Evolutionary conservation across 495 filamentous ascomycete species (phyloP), one percentile per base, ranked within the genome.

Genomic region (Peziza echinospora): DNA sequence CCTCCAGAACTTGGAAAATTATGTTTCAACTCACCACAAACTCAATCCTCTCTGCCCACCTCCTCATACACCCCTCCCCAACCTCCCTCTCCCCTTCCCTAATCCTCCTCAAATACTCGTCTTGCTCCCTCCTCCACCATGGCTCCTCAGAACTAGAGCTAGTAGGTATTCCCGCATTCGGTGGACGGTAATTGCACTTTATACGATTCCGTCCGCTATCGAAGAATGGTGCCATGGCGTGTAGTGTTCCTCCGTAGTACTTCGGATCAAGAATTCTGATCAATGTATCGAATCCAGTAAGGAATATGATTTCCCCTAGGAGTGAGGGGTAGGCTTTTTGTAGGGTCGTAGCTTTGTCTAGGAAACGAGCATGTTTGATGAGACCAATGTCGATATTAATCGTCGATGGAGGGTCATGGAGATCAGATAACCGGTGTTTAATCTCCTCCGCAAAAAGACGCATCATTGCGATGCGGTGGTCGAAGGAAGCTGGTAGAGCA

Each of bases 381-480:
- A 96, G 70, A 1, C 71, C 85, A 21, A 96, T 76, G 56, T 96
- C 87, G 16, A 93, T 63, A 5, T 28, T 28, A 10, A 51, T 45
- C 21, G 21, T 41, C 9, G n/a, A n/a, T 37, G 30, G 30, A 26
- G 9, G 8, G 40, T 13, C 5, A 26, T 40, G 26, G 44, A 26
- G 13, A 21, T 23, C 5, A 47, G 49, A 3, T 49, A 45, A 11
- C 43, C 49, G 16, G 50, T 26, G 5, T 51, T 11, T 17, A 9
- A 87, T 51, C 41, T 84, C 80, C 34, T 67, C 57, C 0, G 82
- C 84, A 48, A 93, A 82, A 1, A 82, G 58, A 41, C 72, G 72
- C 84, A 97, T 92, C 78, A 94, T 84, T 8, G 68, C 71, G 7
- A 97, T 63, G 3, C 87, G 71, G 51, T 93, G 75, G 51, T 80